A percentile compares a stretch with the other conserved stretches of the same genome.
phyloP scores from a whole-genome alignment of 805 yeast species.

The Candida anglica region DNA sequence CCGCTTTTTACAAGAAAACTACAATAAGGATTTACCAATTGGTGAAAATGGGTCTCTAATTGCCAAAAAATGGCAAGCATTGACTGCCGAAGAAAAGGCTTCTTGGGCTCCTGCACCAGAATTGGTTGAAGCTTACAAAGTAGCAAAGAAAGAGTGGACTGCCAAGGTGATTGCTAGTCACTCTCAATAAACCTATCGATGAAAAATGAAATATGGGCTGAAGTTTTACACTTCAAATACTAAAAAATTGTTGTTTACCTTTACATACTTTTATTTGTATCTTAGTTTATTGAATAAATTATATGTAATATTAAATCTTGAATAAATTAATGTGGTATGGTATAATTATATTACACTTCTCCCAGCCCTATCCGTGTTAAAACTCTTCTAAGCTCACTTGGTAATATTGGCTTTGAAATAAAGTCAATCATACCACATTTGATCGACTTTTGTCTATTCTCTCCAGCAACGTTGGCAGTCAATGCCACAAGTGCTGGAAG shows the following conservation, averaged over 20 bases:
- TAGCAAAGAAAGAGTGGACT: background rate
- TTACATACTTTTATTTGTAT: too few relatives aligned
- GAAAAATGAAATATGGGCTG: too few relatives aligned
- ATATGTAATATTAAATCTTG: too few relatives aligned
- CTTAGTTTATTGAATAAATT: too few relatives aligned
- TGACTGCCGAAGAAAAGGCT: constrained; percentile 24
- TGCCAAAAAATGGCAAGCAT: constrained; percentile 26
- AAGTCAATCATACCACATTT: constrained; percentile 52
- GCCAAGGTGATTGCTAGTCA: too few relatives aligned
- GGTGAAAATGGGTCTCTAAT: too few relatives aligned
- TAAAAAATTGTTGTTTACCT: too few relatives aligned
- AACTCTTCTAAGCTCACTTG: constrained; percentile 38
- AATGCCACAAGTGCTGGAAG: constrained; percentile 43
- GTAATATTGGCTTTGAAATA: constrained; percentile 50
- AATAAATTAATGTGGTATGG: too few relatives aligned
- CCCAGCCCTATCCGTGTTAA: constrained; percentile 15
- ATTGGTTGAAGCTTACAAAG: background rate
- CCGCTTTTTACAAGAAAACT: constrained; percentile 21
- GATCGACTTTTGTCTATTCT: constrained; percentile 44
- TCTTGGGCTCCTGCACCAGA: constrained; percentile 13
- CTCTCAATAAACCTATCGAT: too few relatives aligned
- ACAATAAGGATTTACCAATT: constrained; percentile 21
- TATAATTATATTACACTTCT: too few relatives aligned
- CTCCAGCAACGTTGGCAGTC: constrained; percentile 53
- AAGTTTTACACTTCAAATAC: too few relatives aligned